These are phyloP conservation scores for Taphrina communis DNA, from an alignment of 1,139 yeast species.

Conservation along the genomic window DNA sequence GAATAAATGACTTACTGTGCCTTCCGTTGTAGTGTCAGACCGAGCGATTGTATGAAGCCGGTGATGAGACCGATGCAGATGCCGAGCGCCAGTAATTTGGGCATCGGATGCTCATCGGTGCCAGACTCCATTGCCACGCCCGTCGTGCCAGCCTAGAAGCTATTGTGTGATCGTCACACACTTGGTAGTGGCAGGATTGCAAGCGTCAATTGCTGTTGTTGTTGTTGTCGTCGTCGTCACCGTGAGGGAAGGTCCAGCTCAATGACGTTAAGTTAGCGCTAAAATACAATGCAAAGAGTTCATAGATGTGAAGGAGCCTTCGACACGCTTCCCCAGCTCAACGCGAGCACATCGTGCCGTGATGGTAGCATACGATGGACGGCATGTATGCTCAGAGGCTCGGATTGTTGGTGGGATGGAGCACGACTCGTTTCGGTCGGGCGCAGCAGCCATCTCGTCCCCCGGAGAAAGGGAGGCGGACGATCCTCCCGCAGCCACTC, in stretches of 20 bases:
- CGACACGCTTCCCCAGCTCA: too few species aligned
- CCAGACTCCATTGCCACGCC: conserved; percentile 1
- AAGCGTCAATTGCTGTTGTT: too few species aligned
- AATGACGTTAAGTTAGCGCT: not conserved
- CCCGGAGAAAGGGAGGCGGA: not conserved
- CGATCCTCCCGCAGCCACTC: conserved; percentile 3
- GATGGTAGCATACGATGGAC: too few species aligned
- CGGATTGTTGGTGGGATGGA: conserved; percentile 3
- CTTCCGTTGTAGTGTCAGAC: conserved; percentile 81
- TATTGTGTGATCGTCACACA: not conserved
- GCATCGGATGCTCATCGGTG: conserved; percentile 34
- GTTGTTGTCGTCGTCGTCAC: not conserved
- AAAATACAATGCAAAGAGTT: not conserved
- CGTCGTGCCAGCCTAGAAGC: not conserved
- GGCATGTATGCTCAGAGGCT: not conserved
- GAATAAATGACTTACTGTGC: conserved; percentile 60
- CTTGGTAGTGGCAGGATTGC: not conserved
- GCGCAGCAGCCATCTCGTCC: conserved; percentile 18
- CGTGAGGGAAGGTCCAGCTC: not conserved
- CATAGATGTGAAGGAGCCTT: too few species aligned
- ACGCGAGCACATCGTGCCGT: too few species aligned
- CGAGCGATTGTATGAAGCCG: conserved; percentile 80
- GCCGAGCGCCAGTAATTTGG: conserved; percentile 36
- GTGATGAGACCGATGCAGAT: conserved; percentile 67
- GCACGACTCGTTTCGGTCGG: conserved; percentile 19